phyloP scores from a whole-genome alignment of 1,284 basidiomycete genomes.

The Cerrena zonata region DNA sequence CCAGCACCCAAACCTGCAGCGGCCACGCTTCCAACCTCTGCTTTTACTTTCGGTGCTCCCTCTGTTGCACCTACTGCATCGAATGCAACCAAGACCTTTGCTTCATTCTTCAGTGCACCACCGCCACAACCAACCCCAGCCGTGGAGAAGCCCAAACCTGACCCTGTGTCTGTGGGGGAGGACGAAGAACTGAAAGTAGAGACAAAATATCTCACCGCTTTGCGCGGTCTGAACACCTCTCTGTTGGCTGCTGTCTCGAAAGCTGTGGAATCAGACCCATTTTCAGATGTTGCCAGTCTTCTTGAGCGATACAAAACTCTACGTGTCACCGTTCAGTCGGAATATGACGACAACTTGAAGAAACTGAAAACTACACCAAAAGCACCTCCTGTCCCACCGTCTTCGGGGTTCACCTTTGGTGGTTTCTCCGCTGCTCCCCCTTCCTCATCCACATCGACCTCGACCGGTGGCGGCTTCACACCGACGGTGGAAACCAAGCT shows the following conservation, averaged over 20 bases:
- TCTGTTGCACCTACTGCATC: conserved; percentile 12
- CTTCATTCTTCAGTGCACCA: conserved; percentile 24
- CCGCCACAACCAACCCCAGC: conserved; percentile 8
- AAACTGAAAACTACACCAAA: conserved; percentile 10
- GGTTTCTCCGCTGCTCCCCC: neutral
- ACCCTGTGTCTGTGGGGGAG: conserved; percentile 8
- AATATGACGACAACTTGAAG: conserved; percentile 41
- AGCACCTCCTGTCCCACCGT: conserved; percentile 18
- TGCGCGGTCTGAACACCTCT: conserved; percentile 78
- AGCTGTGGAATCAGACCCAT: conserved; percentile 68
- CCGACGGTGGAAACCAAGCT: neutral
- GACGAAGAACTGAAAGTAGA: conserved; percentile 31
- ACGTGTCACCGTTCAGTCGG: conserved; percentile 31
- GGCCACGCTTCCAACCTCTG: neutral
- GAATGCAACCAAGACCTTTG: conserved; percentile 32
- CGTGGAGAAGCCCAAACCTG: conserved; percentile 3
- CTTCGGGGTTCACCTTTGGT: neutral
- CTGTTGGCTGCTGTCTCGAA: conserved; percentile 59
- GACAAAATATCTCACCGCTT: conserved; percentile 60
- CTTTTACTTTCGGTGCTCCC: neutral
- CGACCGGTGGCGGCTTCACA: neutral
- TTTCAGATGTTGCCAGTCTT: conserved; percentile 60
- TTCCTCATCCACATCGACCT: neutral
- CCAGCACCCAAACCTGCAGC: conserved; percentile 10
- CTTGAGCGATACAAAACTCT: conserved; percentile 63